Evolutionary conservation across 345 rosid genomes (phyloP), one percentile per base, ranked within the genome.

Genomic region (Rubroshorea leprosula): DNA sequence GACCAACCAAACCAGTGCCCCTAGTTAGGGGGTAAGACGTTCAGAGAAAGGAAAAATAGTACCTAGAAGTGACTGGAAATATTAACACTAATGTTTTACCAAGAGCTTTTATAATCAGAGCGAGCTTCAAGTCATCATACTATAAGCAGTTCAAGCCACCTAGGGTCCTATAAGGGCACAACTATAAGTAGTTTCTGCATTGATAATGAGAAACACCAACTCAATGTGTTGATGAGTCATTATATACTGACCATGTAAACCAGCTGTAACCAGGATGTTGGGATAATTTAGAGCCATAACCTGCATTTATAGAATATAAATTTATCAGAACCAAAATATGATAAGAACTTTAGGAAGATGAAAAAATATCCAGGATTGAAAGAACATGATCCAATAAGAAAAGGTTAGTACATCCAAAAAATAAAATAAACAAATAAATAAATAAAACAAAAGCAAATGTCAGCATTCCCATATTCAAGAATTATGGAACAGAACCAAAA

Each of bases 281-380:
- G 97, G 99, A 68, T 92, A 92, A 47, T 79, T 74, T 76, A 89
- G 87, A 52, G 85, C 78, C 70, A 59, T 74, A 21, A 92, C 85
- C 98, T 89, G 84, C 14, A 44, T 6, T 29, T 44, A n/a, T 38
- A 62, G 54, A 29, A 60, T n/a, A 68, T 21, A 26, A 49, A 21
- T 39, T 49, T n/a, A 25, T 60, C 51, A 35, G 38, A 50, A 23
- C 64, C 56, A 21, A 35, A 60, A 22, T 25, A 49, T 49, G 49
- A 52, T 17, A n/a, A 44, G n/a, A 4, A 52, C 46, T 18, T n/a
- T 39, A 15, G 2, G n/a, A 24, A 29, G 13, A 16, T 57, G 27
- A 46, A 24, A 20, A n/a, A 24, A 45, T 25, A 26, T 51, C 1
- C 54, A 54, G 2, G 10, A 7, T 14, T 65, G 50, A 14, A 60